Base-by-base conservation (phyloP, 1,284 basidiomycete genomes). In the Ustilago trichophora region DNA sequence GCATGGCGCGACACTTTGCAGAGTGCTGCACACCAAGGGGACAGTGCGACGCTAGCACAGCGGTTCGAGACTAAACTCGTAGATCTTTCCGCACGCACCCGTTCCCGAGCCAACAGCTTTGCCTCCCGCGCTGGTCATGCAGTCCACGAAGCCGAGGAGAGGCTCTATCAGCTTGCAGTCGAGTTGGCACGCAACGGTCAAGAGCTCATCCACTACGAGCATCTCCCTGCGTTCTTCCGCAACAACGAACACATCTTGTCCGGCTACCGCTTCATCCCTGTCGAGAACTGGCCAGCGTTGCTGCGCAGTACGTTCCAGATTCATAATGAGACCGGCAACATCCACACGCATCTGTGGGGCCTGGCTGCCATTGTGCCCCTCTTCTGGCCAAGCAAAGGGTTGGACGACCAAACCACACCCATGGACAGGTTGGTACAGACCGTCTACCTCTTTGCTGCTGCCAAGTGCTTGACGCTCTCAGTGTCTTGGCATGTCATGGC, bases 281-380 rank as follows among this genome's bases (percentile, higher is more conserved):
- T 71, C 34, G 47, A 71, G 24, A 68, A 72, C 19, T 78, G 75
- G 73, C 51, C 38, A 6, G 59, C 65, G 3, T 54, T 81, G 29
- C 37, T 81, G 25, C 55, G 58, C 21, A 77, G 75, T 54, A 76
- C 76, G 0, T 80, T 81, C 52, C 59, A 78, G 50, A 56, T 80
- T 18, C 80, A 81, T 67, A 81, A 81, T 56, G 80, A 81, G 65
- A 81, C 80, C 21, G 73, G 73, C 51, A 81, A 81, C 58, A 80
- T 81, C 24, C 76, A 77, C 54, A 76, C 77, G 0, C 80, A 81
- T 53, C 57, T 81, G 1, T 55, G 71, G 43, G 80, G 80, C 24
- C 64, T 78, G 16, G 42, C 72, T 8, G 62, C 77, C 11, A 69
- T 81, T 29, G 46, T 72, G 19, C 67, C 72, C 5, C 64, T 79